These are phyloP conservation scores for Umbilicaria muhlenbergii DNA, from an alignment of 495 filamentous ascomycete genomes.

Conservation along the genomic window DNA sequence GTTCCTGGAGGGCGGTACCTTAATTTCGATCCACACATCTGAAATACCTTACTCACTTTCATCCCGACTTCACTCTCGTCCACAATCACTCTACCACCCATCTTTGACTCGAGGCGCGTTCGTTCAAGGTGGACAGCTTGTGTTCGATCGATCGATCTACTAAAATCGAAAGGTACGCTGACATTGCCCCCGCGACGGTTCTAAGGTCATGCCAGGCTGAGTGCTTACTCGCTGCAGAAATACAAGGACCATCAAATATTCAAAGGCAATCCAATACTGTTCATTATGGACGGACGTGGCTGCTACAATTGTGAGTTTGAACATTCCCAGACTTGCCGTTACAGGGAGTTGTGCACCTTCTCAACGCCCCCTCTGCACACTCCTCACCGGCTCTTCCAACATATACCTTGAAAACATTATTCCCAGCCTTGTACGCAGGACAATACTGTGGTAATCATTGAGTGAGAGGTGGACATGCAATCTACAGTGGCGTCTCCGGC, in stretches of 20 bases:
- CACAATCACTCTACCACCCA: background rate
- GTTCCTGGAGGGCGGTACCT: no score
- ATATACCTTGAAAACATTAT: constrained; percentile 1
- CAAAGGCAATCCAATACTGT: background rate
- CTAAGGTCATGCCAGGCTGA: no score
- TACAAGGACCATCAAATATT: background rate
- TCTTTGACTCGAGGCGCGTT: no score
- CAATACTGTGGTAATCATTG: background rate
- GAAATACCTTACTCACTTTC: background rate
- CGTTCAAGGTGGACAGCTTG: no score
- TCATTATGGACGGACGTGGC: constrained; percentile 41
- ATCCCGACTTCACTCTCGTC: background rate
- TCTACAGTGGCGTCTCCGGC: no score
- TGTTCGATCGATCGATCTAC: no score
- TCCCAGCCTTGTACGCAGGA: constrained; percentile 5
- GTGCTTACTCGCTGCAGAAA: background rate
- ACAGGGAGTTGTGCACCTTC: constrained; percentile 3
- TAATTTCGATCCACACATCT: no score
- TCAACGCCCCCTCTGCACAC: constrained; percentile 9
- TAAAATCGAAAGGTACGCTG: no score
- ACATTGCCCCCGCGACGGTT: no score
- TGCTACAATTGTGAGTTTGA: constrained; percentile 68
- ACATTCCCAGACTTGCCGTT: background rate
- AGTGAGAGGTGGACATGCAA: no score
- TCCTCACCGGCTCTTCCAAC: constrained; percentile 2